Evolutionary conservation across 352 stramenopile species (phyloP), one percentile per base, ranked within the genome.

Genomic region (Globisporangium abappressorium): DNA sequence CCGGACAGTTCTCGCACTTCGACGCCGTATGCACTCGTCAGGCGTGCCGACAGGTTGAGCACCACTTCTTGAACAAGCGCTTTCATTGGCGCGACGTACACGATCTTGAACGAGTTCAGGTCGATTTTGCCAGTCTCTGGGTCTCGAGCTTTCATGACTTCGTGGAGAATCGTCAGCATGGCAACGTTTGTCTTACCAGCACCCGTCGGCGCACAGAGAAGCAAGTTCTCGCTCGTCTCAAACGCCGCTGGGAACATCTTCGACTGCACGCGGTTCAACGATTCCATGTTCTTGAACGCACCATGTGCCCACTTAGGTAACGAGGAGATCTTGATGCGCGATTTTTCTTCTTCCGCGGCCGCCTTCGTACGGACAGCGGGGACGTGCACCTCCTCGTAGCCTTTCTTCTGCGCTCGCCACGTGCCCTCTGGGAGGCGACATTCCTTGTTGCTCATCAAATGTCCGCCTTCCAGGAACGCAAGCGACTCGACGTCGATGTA

Each of bases 51-150:
- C 64, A 99, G 97, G 69, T 99, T 99, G 26, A 98, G 88, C 47
- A 99, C 98, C 38, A 99, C 93, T 90, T 99, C 98, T 84, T 99
- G 98, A 5, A 99, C 98, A 18, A 99, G 82, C 49, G 98, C 98
- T 78, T 99, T 99, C 98, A 99, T 99, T 5, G 98, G 98, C 26
- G 98, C 98, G 43, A 99, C 97, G 66, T 99, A 99, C 38, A 99
- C 97, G 73, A 99, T 99, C 82, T 99, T 99, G 78, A 99, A 99
- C 20, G 91, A 89, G 46, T 97, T 91, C 22, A 98, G 65, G 76
- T 99, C 96, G 68, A 99, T 95, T 18, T 86, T 79, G 5, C 94
- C 90, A 22, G 89, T 91, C 24, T 91, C 76, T 22, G 74, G 68
- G 72, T 95, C 76, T 67, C 80, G 75, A 51, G 87, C 97, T 73